Evolutionary conservation across 2,329 filamentous ascomycete genomes (phyloP).

Genomic region (Periconia sp.): DNA sequence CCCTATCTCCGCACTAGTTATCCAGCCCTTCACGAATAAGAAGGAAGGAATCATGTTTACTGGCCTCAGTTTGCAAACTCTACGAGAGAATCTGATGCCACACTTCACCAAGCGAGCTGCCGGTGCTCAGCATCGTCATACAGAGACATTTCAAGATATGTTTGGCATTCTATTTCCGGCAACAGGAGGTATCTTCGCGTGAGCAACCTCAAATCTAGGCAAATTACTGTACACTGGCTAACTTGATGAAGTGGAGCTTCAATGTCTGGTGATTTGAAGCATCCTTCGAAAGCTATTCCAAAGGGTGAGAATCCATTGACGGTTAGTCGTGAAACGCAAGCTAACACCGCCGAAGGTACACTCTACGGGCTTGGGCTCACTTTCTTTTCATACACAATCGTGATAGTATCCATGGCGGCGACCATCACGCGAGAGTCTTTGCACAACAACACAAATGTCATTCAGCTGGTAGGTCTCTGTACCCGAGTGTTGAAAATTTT

Average conservation of each 20-base stretch:
- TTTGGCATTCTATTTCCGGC: conserved; percentile 86
- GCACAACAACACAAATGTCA: conserved; percentile 73
- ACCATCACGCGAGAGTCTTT: conserved; percentile 75
- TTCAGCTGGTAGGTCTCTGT: conserved; percentile 61
- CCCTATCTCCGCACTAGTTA: conserved; percentile 72
- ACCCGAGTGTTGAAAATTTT: background rate
- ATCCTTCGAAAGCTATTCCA: conserved; percentile 82
- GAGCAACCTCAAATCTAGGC: conserved; percentile 22
- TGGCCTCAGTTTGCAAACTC: conserved; percentile 69
- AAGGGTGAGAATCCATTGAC: conserved; percentile 53
- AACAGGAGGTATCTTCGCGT: conserved; percentile 62
- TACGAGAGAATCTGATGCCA: conserved; percentile 74
- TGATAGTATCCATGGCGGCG: conserved; percentile 76
- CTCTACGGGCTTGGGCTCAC: conserved; percentile 57
- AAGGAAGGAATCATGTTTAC: conserved; percentile 72
- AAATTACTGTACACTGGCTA: conserved; percentile 2
- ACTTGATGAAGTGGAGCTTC: conserved; percentile 67
- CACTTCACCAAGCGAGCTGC: conserved; percentile 62
- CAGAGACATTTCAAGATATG: conserved; percentile 73
- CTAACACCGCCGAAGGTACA: conserved; percentile 61
- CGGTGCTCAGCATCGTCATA: conserved; percentile 63
- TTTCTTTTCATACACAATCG: conserved; percentile 72
- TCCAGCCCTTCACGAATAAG: conserved; percentile 66
- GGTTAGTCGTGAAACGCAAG: conserved; percentile 71
- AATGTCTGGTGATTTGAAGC: conserved; percentile 84